These are phyloP conservation scores for Xylaria nigripes DNA, from an alignment of 495 filamentous ascomycete genomes.

Conservation along the genomic window DNA sequence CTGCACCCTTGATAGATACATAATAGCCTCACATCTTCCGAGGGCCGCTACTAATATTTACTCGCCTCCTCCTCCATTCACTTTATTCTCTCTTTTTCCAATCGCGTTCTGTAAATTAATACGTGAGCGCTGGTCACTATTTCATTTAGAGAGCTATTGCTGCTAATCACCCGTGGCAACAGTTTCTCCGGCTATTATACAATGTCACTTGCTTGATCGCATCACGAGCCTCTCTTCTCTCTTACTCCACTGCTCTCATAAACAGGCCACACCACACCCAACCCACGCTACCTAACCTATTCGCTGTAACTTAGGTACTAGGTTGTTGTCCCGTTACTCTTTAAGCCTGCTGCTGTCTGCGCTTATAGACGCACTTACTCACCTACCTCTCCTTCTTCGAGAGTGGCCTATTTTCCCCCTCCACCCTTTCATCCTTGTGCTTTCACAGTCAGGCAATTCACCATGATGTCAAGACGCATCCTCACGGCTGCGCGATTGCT, in stretches of 20 bases:
- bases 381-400: slow-evolving; percentile 8
- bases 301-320: not conserved
- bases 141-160: not conserved
- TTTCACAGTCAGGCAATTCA: slow-evolving; percentile 11
- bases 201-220: not conserved
- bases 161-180: not conserved
- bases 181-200: not conserved
- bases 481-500: slow-evolving; percentile 40
- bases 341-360: not conserved
- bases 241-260: not conserved
- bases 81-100: not conserved
- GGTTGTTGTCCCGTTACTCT: not conserved
- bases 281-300: not conserved
- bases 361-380: not conserved
- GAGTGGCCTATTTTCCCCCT: not conserved
- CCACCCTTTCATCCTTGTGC: not conserved
- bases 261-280: not conserved
- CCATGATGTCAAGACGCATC: slow-evolving; percentile 43
- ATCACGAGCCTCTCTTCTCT: not conserved
- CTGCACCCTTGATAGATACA: too few relatives aligned
- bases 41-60: slow-evolving; percentile 1
- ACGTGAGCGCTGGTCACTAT: too few relatives aligned
- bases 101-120: too few relatives aligned
- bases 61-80: slow-evolving; percentile 1
- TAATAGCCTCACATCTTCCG: slow-evolving; percentile 9